Base-by-base conservation (phyloP, 2,329 filamentous ascomycete genomes). In the Lecanosticta acicola region DNA sequence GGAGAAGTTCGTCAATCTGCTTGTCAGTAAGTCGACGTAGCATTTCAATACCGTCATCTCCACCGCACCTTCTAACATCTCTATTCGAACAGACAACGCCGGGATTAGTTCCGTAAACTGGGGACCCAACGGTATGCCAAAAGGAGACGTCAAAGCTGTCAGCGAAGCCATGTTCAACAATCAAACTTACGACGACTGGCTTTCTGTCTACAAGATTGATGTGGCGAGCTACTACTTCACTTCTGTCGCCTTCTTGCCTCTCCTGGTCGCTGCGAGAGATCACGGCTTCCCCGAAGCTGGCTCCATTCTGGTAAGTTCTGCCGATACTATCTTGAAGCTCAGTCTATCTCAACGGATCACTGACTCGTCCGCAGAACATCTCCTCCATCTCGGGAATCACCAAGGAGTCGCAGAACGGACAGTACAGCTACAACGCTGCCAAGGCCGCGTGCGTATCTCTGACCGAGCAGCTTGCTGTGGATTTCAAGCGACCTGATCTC, bases 381-480 rank as follows among this genome's bases (percentile, higher is more conserved):
- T 65, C 60, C 17, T 67, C 62, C 19, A 72, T 73, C 38, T 69
- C 65, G 3, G 71, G 71, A 2, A 64, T 70, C 11, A 67, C 72
- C 16, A 67, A 67, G 40, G 70, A 69, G 33, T 66, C 66, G 3
- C 71, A 74, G 51, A 66, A 67, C 38, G 61, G 61, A 1, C 71
- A 71, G 50, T 71, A 72, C 56, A 63, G 59, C 29, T 74, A 73
- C 62, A 74, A 77, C 44, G 66, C 72, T 3, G 68, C 65, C 56
- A 77, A 77, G 54, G 72, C 68, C 8, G 74, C 72, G 0, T 61
- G 70, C 1, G 72, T 79, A 19, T 76, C 79, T 41, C 61, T 80
- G 29, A 80, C 73, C n/a, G 73, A 74, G 57, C 69, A 78, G 65
- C 66, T 80, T 4, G 73, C 76, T 0, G 66, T 68, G 1, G 74